A percentile compares a stretch with the other conserved stretches of the same genome.
phyloP scores from a whole-genome alignment of 371 early-diverging fungal genomes.

The Mortierella sp. region DNA sequence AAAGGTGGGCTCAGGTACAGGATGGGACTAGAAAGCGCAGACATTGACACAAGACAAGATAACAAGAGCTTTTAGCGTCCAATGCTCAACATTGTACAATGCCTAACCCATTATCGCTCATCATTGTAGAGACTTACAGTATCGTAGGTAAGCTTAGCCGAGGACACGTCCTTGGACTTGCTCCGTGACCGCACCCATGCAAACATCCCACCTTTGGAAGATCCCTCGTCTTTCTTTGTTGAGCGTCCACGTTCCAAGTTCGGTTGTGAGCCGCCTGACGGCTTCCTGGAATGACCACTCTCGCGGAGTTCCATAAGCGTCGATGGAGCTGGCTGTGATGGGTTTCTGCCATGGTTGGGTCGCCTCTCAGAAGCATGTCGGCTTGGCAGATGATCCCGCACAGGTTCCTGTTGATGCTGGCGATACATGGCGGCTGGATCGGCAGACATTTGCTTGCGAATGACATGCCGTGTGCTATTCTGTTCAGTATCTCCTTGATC shows the following conservation, averaged over 20 bases:
- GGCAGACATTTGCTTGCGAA: conserved; percentile 45
- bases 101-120: too few relatives aligned
- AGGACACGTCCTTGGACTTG: conserved; percentile 45
- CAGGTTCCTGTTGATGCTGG: conserved; percentile 26
- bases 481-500: neutral
- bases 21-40: neutral
- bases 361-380: conserved; percentile 41
- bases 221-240: conserved; percentile 18
- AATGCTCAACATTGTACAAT: too few relatives aligned
- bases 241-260: conserved; percentile 29
- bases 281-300: conserved; percentile 9
- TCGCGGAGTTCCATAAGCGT: neutral
- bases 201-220: conserved; percentile 39
- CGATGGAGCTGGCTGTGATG: conserved; percentile 10
- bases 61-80: too few relatives aligned
- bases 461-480: conserved; percentile 8
- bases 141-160: conserved; percentile 19
- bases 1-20: conserved; percentile 24
- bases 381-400: conserved; percentile 21
- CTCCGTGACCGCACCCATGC: conserved; percentile 48
- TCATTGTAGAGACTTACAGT: conserved; percentile 27
- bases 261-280: conserved; percentile 9
- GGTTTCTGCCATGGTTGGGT: conserved; percentile 17
- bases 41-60: too few relatives aligned
- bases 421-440: conserved; percentile 45